Conservation (phyloP, 2,329 filamentous ascomycete genomes). For the Bipolaris bicolor region DNA sequence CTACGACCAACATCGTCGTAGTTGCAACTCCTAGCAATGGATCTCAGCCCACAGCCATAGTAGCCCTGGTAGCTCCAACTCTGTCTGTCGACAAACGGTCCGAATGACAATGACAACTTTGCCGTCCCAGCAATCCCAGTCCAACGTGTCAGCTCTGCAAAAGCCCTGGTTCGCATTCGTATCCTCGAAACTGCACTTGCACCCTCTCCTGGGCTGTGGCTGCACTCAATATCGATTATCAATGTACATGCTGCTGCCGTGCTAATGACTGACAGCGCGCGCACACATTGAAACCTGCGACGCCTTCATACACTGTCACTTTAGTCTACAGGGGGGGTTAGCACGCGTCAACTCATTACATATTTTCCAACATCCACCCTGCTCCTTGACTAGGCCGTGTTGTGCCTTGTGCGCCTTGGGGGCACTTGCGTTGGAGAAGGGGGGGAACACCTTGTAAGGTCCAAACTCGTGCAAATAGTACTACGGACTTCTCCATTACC, state of each 20-base stretch:
- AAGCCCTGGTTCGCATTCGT: conserved; percentile 3
- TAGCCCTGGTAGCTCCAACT: conserved; percentile 8
- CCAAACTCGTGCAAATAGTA: too few species aligned
- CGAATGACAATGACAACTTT: conserved; percentile 3
- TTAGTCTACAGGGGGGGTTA: too few species aligned
- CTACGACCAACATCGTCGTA: background rate
- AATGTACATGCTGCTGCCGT: background rate
- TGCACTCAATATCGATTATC: background rate
- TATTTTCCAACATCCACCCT: too few species aligned
- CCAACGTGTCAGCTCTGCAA: conserved; percentile 2
- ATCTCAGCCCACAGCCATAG: background rate
- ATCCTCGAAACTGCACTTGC: background rate
- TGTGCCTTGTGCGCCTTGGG: too few species aligned
- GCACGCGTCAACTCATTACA: too few species aligned
- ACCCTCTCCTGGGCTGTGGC: background rate
- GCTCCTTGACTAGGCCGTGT: too few species aligned
- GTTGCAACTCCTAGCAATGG: background rate
- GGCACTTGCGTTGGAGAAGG: too few species aligned
- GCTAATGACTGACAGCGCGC: background rate
- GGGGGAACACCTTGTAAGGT: too few species aligned
- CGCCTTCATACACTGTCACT: too few species aligned
- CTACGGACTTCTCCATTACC: background rate
- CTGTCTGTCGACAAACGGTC: conserved; percentile 13
- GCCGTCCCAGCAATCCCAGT: conserved; percentile 5
- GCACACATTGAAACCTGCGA: too few species aligned